Evolutionary conservation across 192 early-diverging fungal genomes (phyloP).

Genomic region (Backusella mclennaniae): DNA sequence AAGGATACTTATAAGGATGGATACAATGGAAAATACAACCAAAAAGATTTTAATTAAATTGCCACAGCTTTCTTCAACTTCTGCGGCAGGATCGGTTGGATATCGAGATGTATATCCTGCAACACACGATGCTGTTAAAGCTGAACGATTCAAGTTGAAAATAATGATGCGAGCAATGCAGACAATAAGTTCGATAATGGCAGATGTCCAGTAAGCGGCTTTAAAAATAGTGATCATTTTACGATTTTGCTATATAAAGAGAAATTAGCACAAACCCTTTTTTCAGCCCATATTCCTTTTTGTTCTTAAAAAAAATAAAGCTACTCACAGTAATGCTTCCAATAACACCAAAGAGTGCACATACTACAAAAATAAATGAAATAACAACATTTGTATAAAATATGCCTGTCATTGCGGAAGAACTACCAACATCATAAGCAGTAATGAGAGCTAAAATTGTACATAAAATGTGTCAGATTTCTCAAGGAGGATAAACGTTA

Average conservation of each 20-base stretch:
- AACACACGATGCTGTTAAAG: background rate
- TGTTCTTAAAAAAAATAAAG: background rate
- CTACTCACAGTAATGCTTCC: constrained; percentile 28
- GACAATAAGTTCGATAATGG: constrained; percentile 20
- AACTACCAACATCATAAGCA: background rate
- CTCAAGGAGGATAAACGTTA: background rate
- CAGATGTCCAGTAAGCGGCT: constrained; percentile 27
- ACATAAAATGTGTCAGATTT: background rate
- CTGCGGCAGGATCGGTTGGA: background rate
- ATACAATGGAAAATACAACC: constrained; percentile 6
- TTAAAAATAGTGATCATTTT: constrained; percentile 22
- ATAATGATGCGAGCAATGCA: constrained; percentile 20
- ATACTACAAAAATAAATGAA: constrained; percentile 14
- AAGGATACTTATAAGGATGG: constrained; percentile 22
- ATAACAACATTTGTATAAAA: constrained; percentile 24
- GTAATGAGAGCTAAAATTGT: background rate
- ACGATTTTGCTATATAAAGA: constrained; percentile 30
- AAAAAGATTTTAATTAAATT: background rate
- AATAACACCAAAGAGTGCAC: constrained; percentile 30
- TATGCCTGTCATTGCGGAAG: background rate
- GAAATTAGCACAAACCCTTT: background rate
- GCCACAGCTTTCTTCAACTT: background rate
- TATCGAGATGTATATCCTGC: background rate
- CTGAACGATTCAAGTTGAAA: background rate
- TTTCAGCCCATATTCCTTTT: background rate